Evolutionary conservation across 768 basidiomycete genomes (phyloP).

Genomic region (Gloeophyllum trabeum): DNA sequence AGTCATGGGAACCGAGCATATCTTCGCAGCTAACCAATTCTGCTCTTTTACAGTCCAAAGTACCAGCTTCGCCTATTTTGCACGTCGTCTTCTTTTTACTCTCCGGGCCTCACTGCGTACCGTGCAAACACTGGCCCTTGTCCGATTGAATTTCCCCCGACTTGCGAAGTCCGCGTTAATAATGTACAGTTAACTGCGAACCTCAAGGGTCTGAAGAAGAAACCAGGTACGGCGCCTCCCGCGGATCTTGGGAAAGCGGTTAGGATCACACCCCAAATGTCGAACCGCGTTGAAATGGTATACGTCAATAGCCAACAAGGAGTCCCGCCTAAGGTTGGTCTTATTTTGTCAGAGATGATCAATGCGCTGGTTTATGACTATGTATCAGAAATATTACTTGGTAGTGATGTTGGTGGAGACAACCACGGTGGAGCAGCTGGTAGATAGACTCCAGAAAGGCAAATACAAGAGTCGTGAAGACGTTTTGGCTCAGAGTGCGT

Average conservation of each 20-base stretch:
- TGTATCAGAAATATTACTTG: constrained; percentile 77
- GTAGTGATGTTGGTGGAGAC: constrained; percentile 77
- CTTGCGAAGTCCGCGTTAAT: constrained; percentile 88
- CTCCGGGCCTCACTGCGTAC: constrained; percentile 38
- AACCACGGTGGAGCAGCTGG: constrained; percentile 57
- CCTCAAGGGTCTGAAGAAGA: constrained; percentile 90
- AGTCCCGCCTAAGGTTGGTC: constrained; percentile 53
- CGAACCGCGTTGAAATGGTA: constrained; percentile 76
- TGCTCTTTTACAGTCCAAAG: constrained; percentile 34
- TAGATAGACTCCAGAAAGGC: constrained; percentile 58
- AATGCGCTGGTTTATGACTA: constrained; percentile 1
- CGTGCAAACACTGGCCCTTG: constrained; percentile 42
- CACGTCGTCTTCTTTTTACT: constrained; percentile 72
- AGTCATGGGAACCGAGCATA: constrained; percentile 14
- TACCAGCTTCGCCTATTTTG: constrained; percentile 83
- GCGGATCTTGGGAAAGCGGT: constrained; percentile 46
- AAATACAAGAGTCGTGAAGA: constrained; percentile 54
- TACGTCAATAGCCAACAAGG: constrained; percentile 86
- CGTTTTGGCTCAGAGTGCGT: constrained; percentile 58
- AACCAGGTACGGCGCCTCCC: constrained; percentile 88
- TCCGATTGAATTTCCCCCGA: constrained; percentile 84
- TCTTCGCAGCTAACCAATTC: neutral
- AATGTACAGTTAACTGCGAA: constrained; percentile 55
- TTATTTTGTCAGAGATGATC: neutral
- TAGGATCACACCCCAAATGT: constrained; percentile 29